phyloP scores from a whole-genome alignment of 73 alveolate genomes.

The Symbiodinium pilosum region DNA sequence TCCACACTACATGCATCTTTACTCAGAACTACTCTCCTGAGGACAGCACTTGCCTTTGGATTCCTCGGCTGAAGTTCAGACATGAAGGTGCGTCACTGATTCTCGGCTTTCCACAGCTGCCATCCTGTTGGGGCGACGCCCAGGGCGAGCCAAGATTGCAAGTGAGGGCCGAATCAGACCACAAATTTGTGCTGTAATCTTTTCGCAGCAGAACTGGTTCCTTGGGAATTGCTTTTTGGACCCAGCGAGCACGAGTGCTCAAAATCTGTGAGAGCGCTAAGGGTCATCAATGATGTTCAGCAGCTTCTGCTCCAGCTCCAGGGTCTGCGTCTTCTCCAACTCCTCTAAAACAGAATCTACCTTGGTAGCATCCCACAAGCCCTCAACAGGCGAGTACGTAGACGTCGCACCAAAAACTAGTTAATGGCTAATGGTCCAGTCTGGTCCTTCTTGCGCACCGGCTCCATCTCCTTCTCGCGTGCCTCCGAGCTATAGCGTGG shows the following conservation, averaged over 20 bases:
- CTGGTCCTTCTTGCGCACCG: constrained; percentile 77
- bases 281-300: constrained; percentile 76
- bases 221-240: not conserved
- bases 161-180: too few relatives aligned
- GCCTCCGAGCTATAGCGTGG: not conserved
- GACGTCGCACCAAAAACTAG: not conserved
- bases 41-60: constrained; percentile 54
- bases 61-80: not conserved
- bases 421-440: not conserved
- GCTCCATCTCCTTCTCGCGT: constrained; percentile 69
- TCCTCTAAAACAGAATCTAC: not conserved
- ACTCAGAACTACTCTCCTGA: too few relatives aligned
- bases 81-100: too few relatives aligned
- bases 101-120: too few relatives aligned
- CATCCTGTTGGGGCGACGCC: too few relatives aligned
- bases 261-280: too few relatives aligned
- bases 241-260: not conserved
- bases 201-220: too few relatives aligned
- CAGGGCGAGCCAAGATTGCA: too few relatives aligned
- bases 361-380: not conserved
- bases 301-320: constrained; percentile 81
- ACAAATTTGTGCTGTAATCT: too few relatives aligned
- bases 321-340: constrained; percentile 44
- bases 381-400: not conserved
- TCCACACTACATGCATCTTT: too few relatives aligned